A percentile compares a stretch with the other conserved stretches of the same genome.
Conservation (phyloP, 2,329 filamentous ascomycete species). For the Alternaria sp. region DNA sequence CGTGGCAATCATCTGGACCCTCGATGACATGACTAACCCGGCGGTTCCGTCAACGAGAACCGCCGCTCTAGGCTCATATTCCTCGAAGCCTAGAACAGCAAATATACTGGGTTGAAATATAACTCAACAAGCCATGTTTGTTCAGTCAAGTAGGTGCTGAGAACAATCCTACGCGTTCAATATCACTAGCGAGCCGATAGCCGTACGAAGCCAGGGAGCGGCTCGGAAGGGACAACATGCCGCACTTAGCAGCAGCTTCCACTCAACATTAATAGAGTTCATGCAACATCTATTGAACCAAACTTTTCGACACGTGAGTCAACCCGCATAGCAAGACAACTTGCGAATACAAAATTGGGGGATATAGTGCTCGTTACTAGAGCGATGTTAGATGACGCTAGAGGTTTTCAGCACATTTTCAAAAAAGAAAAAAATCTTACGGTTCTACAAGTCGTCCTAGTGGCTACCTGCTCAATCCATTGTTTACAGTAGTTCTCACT, state of each 20-base stretch:
- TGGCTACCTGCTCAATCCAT: not conserved
- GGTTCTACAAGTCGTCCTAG: not conserved
- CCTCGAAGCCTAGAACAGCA: not conserved
- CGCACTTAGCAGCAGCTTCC: conserved; percentile 4
- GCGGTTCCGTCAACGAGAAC: not conserved
- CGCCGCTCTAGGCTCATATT: not conserved
- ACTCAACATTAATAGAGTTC: not conserved
- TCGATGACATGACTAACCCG: not conserved
- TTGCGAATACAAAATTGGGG: not conserved
- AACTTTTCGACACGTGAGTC: not conserved
- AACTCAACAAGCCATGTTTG: not conserved
- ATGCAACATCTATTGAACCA: not conserved
- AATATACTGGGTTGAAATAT: not conserved
- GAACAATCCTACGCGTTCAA: not conserved
- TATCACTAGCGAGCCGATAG: conserved; percentile 5
- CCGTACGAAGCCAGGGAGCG: not conserved
- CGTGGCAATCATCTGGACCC: conserved; percentile 5
- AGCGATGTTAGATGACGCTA: not conserved
- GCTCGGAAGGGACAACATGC: not conserved
- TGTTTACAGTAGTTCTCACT: not conserved
- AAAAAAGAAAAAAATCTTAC: not conserved
- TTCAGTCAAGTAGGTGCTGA: not conserved
- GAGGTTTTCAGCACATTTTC: not conserved
- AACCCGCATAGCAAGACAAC: not conserved
- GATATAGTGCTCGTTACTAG: not conserved